phyloP scores from a whole-genome alignment of 768 basidiomycete species.

The Lactarius deliciosus region DNA sequence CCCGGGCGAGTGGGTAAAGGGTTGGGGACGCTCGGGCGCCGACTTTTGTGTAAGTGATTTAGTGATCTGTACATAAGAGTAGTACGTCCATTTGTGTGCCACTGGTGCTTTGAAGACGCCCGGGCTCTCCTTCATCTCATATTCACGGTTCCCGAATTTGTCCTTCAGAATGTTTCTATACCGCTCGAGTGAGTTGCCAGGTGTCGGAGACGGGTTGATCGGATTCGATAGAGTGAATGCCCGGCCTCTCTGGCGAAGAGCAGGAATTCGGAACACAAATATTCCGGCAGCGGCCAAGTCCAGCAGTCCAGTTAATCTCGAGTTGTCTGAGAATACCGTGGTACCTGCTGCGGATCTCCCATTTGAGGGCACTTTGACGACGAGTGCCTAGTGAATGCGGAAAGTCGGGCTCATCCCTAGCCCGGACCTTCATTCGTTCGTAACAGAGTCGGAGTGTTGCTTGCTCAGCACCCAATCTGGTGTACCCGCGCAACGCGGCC shows the following conservation, averaged over 20 bases:
- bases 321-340: background rate
- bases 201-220: background rate
- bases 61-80: slow-evolving; percentile 2
- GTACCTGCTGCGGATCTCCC: background rate
- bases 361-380: background rate
- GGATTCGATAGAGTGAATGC: background rate
- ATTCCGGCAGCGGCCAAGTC: background rate
- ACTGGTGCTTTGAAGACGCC: background rate
- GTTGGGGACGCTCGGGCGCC: background rate
- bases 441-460: no score
- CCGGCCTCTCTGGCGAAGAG: background rate
- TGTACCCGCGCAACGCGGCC: background rate
- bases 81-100: background rate
- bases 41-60: background rate
- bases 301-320: background rate
- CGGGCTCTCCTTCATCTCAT: slow-evolving; percentile 5
- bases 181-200: background rate
- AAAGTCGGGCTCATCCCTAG: background rate
- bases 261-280: background rate
- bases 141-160: slow-evolving; percentile 7
- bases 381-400: background rate
- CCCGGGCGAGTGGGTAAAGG: background rate
- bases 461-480: background rate
- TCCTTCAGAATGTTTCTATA: background rate
- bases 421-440: background rate